Evolutionary conservation across 176 grass and related monocot genomes (phyloP).

Genomic region (Olyra latifolia): DNA sequence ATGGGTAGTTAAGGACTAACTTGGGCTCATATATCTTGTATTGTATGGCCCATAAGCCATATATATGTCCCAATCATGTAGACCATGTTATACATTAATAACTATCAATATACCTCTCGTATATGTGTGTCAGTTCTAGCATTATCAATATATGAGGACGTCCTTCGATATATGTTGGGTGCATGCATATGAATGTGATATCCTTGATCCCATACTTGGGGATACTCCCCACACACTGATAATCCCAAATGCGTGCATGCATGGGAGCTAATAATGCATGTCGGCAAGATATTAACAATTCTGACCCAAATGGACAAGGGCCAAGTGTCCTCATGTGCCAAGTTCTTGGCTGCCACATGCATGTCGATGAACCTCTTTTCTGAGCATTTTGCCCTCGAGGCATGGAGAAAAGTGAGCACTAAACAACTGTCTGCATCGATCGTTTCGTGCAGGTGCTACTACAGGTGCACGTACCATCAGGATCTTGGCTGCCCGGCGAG

Average conservation of each 20-base stretch:
- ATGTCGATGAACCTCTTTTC: constrained; percentile 24
- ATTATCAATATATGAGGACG: constrained; percentile 4
- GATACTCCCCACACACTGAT: constrained; percentile 8
- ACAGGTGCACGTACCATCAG: constrained; percentile 57
- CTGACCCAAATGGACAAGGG: constrained; percentile 10
- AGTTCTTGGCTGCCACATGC: constrained; percentile 40
- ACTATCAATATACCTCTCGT: too few species aligned
- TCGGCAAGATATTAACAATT: constrained; percentile 48
- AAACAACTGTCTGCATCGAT: neutral
- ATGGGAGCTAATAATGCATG: constrained; percentile 44
- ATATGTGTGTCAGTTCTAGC: neutral
- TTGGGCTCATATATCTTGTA: too few species aligned
- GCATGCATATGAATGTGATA: constrained; percentile 17
- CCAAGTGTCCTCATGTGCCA: constrained; percentile 39
- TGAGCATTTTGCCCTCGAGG: constrained; percentile 28
- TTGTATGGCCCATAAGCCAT: too few species aligned
- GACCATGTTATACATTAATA: neutral
- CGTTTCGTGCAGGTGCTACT: constrained; percentile 54
- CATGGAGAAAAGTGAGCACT: constrained; percentile 41
- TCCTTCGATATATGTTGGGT: neutral
- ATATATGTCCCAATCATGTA: neutral
- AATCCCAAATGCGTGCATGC: constrained; percentile 18
- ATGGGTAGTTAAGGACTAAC: neutral
- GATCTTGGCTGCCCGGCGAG: constrained; percentile 55
- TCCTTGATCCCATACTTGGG: constrained; percentile 7